A percentile compares a stretch with the other conserved stretches of the same genome.
Evolutionary conservation across 345 rosid genomes (phyloP).

Genomic region (Laguncularia racemosa): DNA sequence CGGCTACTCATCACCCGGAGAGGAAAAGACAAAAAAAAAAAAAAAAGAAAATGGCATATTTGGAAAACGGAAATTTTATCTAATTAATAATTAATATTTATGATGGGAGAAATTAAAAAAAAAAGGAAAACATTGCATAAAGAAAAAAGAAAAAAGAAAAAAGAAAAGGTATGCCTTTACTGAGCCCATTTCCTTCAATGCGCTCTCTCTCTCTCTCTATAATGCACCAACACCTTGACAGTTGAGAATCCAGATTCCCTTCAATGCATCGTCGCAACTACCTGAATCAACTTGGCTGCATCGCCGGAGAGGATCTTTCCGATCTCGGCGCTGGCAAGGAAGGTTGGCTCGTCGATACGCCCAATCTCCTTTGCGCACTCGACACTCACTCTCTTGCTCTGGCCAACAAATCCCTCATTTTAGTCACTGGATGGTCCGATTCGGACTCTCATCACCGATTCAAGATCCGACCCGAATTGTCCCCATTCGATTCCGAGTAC

Average conservation of each 20-base stretch:
- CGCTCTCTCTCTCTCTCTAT: no score
- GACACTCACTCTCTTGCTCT: constrained; percentile 65
- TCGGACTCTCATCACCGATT: constrained; percentile 36
- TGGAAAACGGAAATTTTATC: no score
- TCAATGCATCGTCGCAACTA: constrained; percentile 57
- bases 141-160: no score
- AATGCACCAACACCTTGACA: no score
- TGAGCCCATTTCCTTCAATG: no score
- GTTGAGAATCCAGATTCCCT: not conserved
- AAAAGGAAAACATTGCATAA: no score
- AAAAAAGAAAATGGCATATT: no score
- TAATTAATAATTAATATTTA: no score
- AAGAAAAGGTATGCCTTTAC: no score
- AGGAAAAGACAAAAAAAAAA: no score
- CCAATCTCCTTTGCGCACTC: constrained; percentile 58
- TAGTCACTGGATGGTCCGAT: constrained; percentile 68
- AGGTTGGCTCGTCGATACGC: constrained; percentile 75
- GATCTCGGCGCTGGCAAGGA: constrained; percentile 92
- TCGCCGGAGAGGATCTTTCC: constrained; percentile 68
- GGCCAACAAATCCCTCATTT: constrained; percentile 45
- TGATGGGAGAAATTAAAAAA: no score
- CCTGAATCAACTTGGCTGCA: constrained; percentile 78
- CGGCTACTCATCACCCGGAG: no score
- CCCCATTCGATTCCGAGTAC: constrained; percentile 69
- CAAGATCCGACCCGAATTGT: constrained; percentile 84